These are phyloP conservation scores for Erigeron philadelphicus DNA, from an alignment of 140 eudicot genomes.

Conservation along the genomic window DNA sequence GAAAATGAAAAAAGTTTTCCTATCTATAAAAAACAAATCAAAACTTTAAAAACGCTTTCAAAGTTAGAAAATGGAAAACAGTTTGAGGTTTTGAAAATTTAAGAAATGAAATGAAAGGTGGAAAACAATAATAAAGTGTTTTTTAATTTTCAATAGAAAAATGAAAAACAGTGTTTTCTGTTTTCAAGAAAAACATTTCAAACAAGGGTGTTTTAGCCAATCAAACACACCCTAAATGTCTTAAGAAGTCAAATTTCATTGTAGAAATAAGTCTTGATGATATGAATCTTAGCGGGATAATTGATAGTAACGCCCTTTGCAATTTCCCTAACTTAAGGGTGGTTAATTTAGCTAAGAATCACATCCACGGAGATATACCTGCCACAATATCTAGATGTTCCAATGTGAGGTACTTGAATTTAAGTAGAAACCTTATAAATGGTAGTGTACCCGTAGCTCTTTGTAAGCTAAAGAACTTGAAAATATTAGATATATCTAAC, in stretches of 20 bases:
- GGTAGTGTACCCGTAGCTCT: conserved; percentile 28
- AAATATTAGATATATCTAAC: conserved; percentile 26
- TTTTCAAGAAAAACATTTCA: no score
- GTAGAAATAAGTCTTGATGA: conserved; percentile 30
- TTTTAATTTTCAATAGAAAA: no score
- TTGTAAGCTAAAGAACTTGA: conserved; percentile 25
- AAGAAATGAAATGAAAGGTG: no score
- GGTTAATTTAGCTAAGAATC: conserved; percentile 32
- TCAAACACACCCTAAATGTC: no score
- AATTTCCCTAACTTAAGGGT: conserved; percentile 31
- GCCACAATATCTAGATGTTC: conserved; percentile 28
- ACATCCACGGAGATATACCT: conserved; percentile 29
- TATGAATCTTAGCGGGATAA: conserved; percentile 35
- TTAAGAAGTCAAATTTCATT: conserved; percentile 4
- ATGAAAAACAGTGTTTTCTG: no score
- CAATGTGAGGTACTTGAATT: conserved; percentile 25
- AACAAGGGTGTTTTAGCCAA: no score
- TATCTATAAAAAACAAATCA: no score
- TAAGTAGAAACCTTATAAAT: conserved; percentile 31
- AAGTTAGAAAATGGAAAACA: no score
- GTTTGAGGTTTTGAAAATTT: no score
- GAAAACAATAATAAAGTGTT: no score
- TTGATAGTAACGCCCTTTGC: conserved; percentile 35
- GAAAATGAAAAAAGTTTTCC: no score
- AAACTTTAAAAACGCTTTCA: no score